Evolutionary conservation across 2,329 filamentous ascomycete genomes (phyloP).

Genomic region (Fusarium sp.): DNA sequence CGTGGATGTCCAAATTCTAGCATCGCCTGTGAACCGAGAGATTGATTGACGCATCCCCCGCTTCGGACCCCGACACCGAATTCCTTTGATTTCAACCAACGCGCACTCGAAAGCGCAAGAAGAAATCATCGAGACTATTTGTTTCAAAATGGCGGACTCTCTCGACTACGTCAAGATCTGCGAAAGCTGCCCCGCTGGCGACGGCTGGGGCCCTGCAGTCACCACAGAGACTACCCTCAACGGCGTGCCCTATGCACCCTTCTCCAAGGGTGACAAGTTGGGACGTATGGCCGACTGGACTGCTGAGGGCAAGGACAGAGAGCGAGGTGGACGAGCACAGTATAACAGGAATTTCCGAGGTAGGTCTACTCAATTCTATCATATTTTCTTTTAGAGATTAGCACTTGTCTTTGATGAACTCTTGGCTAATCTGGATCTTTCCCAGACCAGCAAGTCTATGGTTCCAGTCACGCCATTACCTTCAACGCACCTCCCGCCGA

Average conservation of each 20-base stretch:
- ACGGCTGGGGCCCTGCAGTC: conserved; percentile 88
- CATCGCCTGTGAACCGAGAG: conserved; percentile 44
- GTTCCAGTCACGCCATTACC: conserved; percentile 84
- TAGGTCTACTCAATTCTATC: conserved; percentile 56
- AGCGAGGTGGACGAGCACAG: conserved; percentile 83
- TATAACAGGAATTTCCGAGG: conserved; percentile 96
- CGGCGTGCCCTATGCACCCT: conserved; percentile 96
- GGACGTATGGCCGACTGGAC: conserved; percentile 99
- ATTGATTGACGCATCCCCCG: conserved; percentile 44
- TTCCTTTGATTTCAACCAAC: conserved; percentile 21
- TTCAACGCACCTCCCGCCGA: conserved; percentile 94
- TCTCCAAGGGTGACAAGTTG: conserved; percentile 98
- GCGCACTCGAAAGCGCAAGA: conserved; percentile 30
- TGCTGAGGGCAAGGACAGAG: conserved; percentile 86
- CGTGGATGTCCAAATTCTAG: conserved; percentile 53
- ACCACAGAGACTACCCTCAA: conserved; percentile 90
- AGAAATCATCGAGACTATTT: conserved; percentile 17
- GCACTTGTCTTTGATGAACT: conserved; percentile 4
- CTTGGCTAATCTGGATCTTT: conserved; percentile 21
- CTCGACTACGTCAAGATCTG: conserved; percentile 74
- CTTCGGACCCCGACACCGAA: conserved; percentile 35
- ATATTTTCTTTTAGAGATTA: not conserved
- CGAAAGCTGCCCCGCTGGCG: conserved; percentile 77
- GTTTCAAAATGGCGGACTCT: conserved; percentile 64
- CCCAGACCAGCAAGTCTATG: conserved; percentile 95